phyloP scores from a whole-genome alignment of 2,329 filamentous ascomycete species.

The Simplicillium aogashimaense region DNA sequence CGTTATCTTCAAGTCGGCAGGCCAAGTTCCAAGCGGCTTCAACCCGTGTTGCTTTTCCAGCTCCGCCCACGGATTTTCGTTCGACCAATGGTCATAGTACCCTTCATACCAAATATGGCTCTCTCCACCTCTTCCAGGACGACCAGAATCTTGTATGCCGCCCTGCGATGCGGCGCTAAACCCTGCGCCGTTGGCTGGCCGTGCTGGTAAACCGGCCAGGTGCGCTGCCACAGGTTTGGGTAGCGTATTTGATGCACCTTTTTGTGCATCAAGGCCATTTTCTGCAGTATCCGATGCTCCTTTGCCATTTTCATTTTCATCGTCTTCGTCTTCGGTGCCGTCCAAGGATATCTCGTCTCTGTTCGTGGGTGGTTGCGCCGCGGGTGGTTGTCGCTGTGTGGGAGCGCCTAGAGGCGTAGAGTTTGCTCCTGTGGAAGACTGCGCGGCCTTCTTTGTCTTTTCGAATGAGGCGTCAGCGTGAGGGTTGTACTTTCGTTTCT shows the following conservation, averaged over 20 bases:
- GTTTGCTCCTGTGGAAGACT: constrained; percentile 25
- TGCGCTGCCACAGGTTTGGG: constrained; percentile 17
- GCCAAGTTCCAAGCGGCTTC: constrained; percentile 33
- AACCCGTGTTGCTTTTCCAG: constrained; percentile 40
- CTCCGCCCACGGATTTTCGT: constrained; percentile 62
- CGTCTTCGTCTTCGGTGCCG: constrained; percentile 21
- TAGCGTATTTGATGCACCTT: background rate
- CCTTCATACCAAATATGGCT: constrained; percentile 46
- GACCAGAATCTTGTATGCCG: constrained; percentile 4
- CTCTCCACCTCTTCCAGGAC: constrained; percentile 6
- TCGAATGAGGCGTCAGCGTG: constrained; percentile 36
- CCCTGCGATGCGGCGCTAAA: constrained; percentile 3
- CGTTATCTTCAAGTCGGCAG: constrained; percentile 8
- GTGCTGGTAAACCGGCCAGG: constrained; percentile 20
- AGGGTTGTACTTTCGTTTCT: constrained; percentile 59
- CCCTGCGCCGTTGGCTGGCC: constrained; percentile 14
- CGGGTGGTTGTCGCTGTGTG: constrained; percentile 7
- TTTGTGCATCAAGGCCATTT: background rate
- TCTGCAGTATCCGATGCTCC: background rate
- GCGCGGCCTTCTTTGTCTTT: constrained; percentile 14
- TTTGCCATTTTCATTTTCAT: constrained; percentile 1
- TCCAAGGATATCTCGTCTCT: constrained; percentile 35
- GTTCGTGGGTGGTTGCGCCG: constrained; percentile 18
- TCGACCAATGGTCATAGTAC: constrained; percentile 60
- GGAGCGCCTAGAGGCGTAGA: constrained; percentile 23